These are phyloP conservation scores for Gamsiella multidivaricata DNA, from an alignment of 192 early-diverging fungal species.

Conservation along the genomic window DNA sequence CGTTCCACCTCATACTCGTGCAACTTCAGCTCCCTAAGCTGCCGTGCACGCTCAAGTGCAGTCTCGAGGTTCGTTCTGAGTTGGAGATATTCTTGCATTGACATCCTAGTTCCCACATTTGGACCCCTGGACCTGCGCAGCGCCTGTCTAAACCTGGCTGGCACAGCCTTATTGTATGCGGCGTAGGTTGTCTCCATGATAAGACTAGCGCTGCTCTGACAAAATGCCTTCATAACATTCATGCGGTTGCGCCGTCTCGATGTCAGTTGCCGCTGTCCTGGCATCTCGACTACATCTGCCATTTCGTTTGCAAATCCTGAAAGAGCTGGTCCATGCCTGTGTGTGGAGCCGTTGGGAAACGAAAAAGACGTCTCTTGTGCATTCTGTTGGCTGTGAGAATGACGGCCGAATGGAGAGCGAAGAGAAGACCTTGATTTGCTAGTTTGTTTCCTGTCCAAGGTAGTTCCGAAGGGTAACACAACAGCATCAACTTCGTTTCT, in stretches of 20 bases:
- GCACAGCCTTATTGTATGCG: conserved; percentile 27
- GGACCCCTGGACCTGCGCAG: not conserved
- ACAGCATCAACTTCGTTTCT: conserved; percentile 58
- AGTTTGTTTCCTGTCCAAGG: conserved; percentile 42
- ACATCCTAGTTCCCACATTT: conserved; percentile 16
- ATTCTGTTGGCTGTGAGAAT: conserved; percentile 7
- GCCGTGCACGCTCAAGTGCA: conserved; percentile 26
- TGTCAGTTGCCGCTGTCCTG: conserved; percentile 27
- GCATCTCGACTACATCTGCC: conserved; percentile 29
- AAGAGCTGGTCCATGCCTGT: not conserved
- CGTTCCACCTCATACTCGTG: not conserved
- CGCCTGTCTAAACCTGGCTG: conserved; percentile 20
- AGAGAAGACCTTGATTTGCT: not conserved
- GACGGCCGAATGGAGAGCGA: not conserved
- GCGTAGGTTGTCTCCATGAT: conserved; percentile 10
- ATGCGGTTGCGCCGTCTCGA: conserved; percentile 30
- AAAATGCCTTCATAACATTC: conserved; percentile 41
- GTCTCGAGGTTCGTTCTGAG: conserved; percentile 28
- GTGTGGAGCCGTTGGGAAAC: not conserved
- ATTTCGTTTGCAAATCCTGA: conserved; percentile 46
- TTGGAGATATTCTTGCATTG: conserved; percentile 28
- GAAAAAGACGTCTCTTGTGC: conserved; percentile 4
- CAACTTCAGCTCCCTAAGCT: not conserved
- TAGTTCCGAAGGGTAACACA: conserved; percentile 53
- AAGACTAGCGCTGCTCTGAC: conserved; percentile 25